Percentiles rank a stretch among this genome's conserved stretches.
phyloP scores from a whole-genome alignment of 2,329 filamentous ascomycete genomes.

The Capronia epimyces region DNA sequence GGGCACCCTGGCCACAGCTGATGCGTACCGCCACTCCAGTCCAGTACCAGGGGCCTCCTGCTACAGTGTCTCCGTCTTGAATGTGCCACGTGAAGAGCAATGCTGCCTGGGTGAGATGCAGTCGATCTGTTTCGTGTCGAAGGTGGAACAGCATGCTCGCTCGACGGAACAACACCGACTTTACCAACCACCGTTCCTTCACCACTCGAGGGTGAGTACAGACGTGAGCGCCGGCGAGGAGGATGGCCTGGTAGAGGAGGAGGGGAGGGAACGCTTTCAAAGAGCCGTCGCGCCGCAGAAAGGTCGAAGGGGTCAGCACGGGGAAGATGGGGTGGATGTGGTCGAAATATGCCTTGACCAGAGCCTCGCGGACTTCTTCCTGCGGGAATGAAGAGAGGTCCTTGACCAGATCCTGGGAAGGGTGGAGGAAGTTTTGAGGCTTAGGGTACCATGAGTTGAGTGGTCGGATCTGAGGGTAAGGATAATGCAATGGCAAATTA shows the following conservation, averaged over 20 bases:
- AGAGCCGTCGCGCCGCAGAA: constrained; percentile 48
- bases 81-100: constrained; percentile 53
- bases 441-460: background rate
- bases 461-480: background rate
- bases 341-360: constrained; percentile 49
- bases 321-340: constrained; percentile 50
- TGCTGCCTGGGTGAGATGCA: constrained; percentile 50
- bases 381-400: background rate
- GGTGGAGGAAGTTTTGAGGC: too few relatives aligned
- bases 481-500: background rate
- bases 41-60: constrained; percentile 51
- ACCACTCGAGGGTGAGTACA: constrained; percentile 36
- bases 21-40: constrained; percentile 49
- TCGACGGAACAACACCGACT: constrained; percentile 49
- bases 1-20: constrained; percentile 51
- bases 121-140: constrained; percentile 51
- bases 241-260: constrained; percentile 47
- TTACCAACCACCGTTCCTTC: constrained; percentile 38
- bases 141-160: constrained; percentile 51
- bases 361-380: constrained; percentile 33
- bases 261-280: constrained; percentile 43
- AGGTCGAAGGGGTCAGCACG: constrained; percentile 48
- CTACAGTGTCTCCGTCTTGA: constrained; percentile 51
- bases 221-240: constrained; percentile 50
- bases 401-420: background rate